Evolutionary conservation across 345 rosid species (phyloP).

Genomic region (Moricandia moricandioides): DNA sequence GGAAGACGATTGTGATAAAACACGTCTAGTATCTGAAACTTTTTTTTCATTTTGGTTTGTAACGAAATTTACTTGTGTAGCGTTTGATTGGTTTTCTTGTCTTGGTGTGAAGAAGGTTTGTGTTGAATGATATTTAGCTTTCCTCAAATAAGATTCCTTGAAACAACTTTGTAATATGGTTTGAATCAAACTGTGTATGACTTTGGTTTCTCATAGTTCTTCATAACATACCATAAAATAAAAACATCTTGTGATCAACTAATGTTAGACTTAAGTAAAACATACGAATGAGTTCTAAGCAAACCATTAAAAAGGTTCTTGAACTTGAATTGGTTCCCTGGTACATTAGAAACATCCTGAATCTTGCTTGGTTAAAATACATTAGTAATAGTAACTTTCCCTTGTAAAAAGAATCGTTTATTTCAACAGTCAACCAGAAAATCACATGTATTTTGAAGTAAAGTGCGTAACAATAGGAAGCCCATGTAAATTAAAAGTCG

Average conservation of each 20-base stretch:
- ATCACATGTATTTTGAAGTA: not conserved
- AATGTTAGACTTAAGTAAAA: not conserved
- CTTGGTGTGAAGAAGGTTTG: conserved; percentile 15
- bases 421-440: no score
- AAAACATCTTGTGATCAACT: not conserved
- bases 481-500: not conserved
- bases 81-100: conserved; percentile 2
- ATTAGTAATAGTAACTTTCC: no score
- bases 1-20: no score
- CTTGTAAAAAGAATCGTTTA: no score
- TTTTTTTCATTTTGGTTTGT: conserved; percentile 21
- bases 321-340: not conserved
- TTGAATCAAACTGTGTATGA: conserved; percentile 1
- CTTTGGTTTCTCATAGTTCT: conserved; percentile 9
- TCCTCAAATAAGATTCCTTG: not conserved
- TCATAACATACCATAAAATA: not conserved
- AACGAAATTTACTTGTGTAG: conserved; percentile 16
- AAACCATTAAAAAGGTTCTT: no score
- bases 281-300: no score
- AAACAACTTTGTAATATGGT: not conserved
- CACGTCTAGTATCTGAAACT: no score
- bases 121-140: conserved; percentile 8
- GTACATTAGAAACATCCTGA: not conserved
- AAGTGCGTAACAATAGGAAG: no score
- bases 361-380: not conserved